Conservation (phyloP, 805 yeast species). For the Candida succiphila region DNA sequence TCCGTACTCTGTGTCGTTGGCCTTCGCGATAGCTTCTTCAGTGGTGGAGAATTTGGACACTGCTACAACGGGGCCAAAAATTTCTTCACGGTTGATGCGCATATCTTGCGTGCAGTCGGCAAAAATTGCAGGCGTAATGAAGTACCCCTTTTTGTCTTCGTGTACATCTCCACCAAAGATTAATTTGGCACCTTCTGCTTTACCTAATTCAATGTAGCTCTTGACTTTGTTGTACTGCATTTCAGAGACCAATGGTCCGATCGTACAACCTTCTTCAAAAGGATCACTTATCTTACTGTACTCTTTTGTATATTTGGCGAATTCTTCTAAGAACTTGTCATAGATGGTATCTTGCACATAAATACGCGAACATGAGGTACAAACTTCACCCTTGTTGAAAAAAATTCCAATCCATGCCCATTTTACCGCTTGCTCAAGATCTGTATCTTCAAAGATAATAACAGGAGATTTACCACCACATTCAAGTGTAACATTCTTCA, state of each 20-base stretch:
- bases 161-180: constrained; percentile 54
- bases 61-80: constrained; percentile 88
- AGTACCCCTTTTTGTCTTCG: constrained; percentile 56
- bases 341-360: constrained; percentile 32
- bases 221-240: constrained; percentile 59
- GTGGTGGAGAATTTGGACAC: constrained; percentile 71
- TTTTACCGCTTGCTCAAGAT: constrained; percentile 39
- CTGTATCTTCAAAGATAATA: constrained; percentile 41
- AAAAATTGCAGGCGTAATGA: constrained; percentile 62
- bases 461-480: constrained; percentile 55
- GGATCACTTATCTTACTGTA: constrained; percentile 56
- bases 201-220: constrained; percentile 57
- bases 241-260: constrained; percentile 69
- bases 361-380: constrained; percentile 37
- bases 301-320: constrained; percentile 24
- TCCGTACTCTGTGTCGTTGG: constrained; percentile 74
- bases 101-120: constrained; percentile 57
- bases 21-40: constrained; percentile 69
- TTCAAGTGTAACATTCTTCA: constrained; percentile 50
- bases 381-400: constrained; percentile 38
- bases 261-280: constrained; percentile 52
- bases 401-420: constrained; percentile 40
- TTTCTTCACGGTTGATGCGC: constrained; percentile 62
- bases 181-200: constrained; percentile 58
- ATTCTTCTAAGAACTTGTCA: constrained; percentile 29